Conservation (phyloP, 2,329 filamentous ascomycete genomes). For the Colletotrichum sp. region DNA sequence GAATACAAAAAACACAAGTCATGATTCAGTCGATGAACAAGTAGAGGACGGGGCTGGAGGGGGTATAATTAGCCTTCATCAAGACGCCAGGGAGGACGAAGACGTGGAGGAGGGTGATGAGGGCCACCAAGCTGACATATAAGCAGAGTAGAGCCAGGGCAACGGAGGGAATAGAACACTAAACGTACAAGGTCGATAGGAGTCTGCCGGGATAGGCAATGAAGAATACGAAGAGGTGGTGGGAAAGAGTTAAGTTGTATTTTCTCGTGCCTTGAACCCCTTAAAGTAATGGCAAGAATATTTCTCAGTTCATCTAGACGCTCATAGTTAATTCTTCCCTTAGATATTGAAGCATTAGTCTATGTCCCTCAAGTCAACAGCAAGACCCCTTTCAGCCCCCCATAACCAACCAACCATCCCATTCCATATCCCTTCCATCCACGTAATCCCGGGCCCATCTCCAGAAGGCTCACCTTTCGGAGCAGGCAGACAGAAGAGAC, state of each 20-base stretch:
- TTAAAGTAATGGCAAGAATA: rapidly evolving
- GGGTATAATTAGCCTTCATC: background rate
- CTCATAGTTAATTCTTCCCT: too few species aligned
- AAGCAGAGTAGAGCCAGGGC: background rate
- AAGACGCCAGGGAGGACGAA: background rate
- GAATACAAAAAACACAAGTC: background rate
- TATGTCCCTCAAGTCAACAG: background rate
- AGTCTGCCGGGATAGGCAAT: background rate
- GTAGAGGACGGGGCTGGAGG: background rate
- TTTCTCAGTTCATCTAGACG: background rate
- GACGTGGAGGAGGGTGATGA: background rate
- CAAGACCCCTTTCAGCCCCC: background rate
- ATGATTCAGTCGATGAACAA: background rate
- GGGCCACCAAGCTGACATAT: background rate
- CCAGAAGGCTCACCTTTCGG: background rate
- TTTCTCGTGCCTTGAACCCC: background rate
- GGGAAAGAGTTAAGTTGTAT: background rate
- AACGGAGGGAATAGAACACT: background rate
- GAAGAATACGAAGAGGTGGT: background rate
- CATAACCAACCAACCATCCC: background rate
- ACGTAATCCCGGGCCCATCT: background rate
- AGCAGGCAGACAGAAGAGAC: background rate
- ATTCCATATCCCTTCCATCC: background rate
- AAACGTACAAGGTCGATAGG: background rate
- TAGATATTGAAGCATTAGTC: background rate